Conservation (phyloP, 2,329 filamentous ascomycete species). For the Chaetomiaceae sp. region DNA sequence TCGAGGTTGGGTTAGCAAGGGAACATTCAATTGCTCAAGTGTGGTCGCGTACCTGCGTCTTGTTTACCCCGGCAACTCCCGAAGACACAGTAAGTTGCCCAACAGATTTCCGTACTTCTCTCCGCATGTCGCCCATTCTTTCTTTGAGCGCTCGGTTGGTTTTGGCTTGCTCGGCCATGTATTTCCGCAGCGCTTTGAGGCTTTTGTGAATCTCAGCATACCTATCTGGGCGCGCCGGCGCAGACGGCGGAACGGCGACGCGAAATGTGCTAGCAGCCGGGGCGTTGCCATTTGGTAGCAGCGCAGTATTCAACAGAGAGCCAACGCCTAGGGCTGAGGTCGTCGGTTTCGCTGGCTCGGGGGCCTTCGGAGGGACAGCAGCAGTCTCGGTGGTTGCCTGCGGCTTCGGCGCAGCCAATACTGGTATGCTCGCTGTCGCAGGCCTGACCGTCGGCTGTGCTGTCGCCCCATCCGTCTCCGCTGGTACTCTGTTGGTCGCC, state of each 20-base stretch:
- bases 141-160: constrained; percentile 54
- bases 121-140: constrained; percentile 63
- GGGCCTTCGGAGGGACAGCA: background rate
- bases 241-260: background rate
- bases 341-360: constrained; percentile 5
- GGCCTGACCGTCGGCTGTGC: background rate
- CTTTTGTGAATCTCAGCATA: constrained; percentile 58
- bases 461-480: constrained; percentile 1
- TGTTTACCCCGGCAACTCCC: constrained; percentile 36
- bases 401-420: background rate
- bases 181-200: constrained; percentile 51
- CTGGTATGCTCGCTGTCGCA: too few species aligned
- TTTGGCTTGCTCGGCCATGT: constrained; percentile 48
- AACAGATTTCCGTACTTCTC: constrained; percentile 64
- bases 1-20: constrained; percentile 3
- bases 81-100: constrained; percentile 59
- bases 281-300: constrained; percentile 7
- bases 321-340: constrained; percentile 7
- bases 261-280: constrained; percentile 3
- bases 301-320: constrained; percentile 8
- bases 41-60: constrained; percentile 39
- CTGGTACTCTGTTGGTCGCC: background rate
- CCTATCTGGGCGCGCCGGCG: constrained; percentile 33
- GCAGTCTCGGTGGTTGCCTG: constrained; percentile 1
- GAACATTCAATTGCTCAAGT: background rate